These are phyloP conservation scores for Crithidia brevicula DNA, from an alignment of 208 protist species.

Conservation along the genomic window DNA sequence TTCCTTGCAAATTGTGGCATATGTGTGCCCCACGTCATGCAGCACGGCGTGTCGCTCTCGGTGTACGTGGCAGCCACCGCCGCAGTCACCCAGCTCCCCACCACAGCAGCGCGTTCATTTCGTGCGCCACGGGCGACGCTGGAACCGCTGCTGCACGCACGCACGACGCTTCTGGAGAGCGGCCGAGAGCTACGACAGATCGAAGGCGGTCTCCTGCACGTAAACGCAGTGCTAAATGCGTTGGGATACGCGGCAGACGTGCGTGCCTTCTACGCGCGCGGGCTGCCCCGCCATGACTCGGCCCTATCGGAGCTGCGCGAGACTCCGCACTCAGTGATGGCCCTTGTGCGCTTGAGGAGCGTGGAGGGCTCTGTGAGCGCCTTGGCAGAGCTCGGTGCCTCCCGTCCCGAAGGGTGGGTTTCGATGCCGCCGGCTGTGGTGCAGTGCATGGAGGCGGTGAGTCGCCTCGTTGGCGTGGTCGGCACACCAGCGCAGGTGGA, in stretches of 20 bases:
- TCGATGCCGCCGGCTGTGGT: conserved; percentile 43
- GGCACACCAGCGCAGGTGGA: conserved; percentile 49
- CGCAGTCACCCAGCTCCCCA: not conserved
- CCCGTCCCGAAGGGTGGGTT: conserved; percentile 76
- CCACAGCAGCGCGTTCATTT: not conserved
- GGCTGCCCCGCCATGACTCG: not conserved
- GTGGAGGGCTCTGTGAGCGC: conserved; percentile 44
- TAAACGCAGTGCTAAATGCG: conserved; percentile 59
- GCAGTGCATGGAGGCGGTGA: conserved; percentile 51
- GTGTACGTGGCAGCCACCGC: conserved; percentile 1
- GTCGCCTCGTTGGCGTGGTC: conserved; percentile 48
- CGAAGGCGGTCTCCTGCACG: conserved; percentile 71
- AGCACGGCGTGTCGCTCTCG: conserved; percentile 30
- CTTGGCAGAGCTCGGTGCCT: conserved; percentile 48
- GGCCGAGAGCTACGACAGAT: conserved; percentile 34
- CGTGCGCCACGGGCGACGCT: not conserved
- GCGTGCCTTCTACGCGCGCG: conserved; percentile 38
- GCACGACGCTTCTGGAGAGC: conserved; percentile 26
- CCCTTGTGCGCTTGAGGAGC: conserved; percentile 44
- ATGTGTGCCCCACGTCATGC: conserved; percentile 24
- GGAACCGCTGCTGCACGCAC: conserved; percentile 39
- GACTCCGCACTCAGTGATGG: conserved; percentile 73
- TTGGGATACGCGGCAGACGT: conserved; percentile 43
- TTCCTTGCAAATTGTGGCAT: conserved; percentile 82
- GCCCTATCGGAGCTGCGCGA: conserved; percentile 44